These are phyloP conservation scores for Arabidopsis arenosa DNA, from an alignment of 345 rosid genomes.

Conservation along the genomic window DNA sequence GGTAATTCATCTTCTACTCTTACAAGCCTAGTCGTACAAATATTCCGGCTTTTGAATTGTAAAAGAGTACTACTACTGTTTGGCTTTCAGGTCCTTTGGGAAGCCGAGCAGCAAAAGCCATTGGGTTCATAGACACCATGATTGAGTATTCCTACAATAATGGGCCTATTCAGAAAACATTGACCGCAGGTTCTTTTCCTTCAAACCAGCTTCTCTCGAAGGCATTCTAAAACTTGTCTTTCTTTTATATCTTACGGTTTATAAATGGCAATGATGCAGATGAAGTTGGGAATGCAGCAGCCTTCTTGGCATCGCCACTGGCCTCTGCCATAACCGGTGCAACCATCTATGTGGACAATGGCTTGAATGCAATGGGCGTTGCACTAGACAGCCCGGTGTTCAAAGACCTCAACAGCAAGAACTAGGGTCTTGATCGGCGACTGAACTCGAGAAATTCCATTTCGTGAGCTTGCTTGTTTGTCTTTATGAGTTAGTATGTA, in stretches of 20 bases:
- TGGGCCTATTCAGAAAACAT: slow-evolving; percentile 87
- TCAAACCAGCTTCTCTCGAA: neutral
- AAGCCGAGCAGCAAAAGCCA: slow-evolving; percentile 91
- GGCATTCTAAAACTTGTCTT: neutral
- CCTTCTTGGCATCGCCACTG: slow-evolving; percentile 90
- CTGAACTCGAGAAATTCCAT: neutral
- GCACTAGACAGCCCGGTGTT: slow-evolving; percentile 88
- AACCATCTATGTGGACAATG: slow-evolving; percentile 89
- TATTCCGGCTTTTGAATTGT: neutral
- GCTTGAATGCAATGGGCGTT: slow-evolving; percentile 94
- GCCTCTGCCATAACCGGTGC: slow-evolving; percentile 94
- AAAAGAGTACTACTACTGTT: neutral
- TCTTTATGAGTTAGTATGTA: slow-evolving; percentile 18
- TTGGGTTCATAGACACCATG: slow-evolving; percentile 85
- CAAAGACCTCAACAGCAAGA: slow-evolving; percentile 67
- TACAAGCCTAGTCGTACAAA: neutral
- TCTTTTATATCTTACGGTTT: slow-evolving; percentile 5
- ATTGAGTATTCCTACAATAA: slow-evolving; percentile 83
- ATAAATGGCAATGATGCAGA: slow-evolving; percentile 53
- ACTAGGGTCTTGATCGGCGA: slow-evolving; percentile 37
- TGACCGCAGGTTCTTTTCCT: slow-evolving; percentile 68
- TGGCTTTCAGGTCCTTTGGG: slow-evolving; percentile 70
- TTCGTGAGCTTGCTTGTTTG: slow-evolving; percentile 17
- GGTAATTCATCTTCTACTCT: slow-evolving; percentile 50
- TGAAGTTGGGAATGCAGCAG: slow-evolving; percentile 93